A percentile compares a stretch with the other conserved stretches of the same genome.
Evolutionary conservation across 2,329 filamentous ascomycete species (phyloP).

Genomic region (Chaetoscypha palmicola): DNA sequence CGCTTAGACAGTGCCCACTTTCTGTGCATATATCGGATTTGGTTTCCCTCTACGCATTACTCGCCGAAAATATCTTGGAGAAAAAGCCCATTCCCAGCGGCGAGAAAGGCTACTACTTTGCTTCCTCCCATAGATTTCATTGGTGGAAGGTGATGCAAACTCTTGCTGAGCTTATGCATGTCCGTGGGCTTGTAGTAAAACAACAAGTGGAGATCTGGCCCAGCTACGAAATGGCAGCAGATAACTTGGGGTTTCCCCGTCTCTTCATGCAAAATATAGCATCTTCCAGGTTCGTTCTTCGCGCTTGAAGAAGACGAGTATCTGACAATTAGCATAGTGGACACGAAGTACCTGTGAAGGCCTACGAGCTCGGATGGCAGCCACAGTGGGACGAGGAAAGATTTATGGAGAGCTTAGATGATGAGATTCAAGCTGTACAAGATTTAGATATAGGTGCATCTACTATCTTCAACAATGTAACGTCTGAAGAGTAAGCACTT

Average conservation of each 20-base stretch:
- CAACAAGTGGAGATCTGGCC: constrained; percentile 19
- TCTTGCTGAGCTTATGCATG: constrained; percentile 17
- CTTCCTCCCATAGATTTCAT: constrained; percentile 18
- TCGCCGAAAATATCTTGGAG: constrained; percentile 22
- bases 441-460: too few relatives aligned
- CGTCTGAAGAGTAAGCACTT: too few relatives aligned
- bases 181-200: constrained; percentile 20
- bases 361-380: constrained; percentile 19
- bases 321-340: constrained; percentile 16
- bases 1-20: constrained; percentile 14
- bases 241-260: constrained; percentile 11
- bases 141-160: constrained; percentile 19
- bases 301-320: constrained; percentile 7
- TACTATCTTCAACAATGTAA: too few relatives aligned
- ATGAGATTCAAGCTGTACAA: too few relatives aligned
- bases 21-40: constrained; percentile 24
- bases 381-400: constrained; percentile 18
- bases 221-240: constrained; percentile 21
- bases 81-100: constrained; percentile 18
- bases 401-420: constrained; percentile 21
- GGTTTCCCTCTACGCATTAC: constrained; percentile 18
- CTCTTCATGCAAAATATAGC: constrained; percentile 14
- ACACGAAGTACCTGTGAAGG: constrained; percentile 15
- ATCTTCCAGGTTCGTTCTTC: constrained; percentile 19
- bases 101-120: constrained; percentile 23